phyloP scores from a whole-genome alignment of 139 green algal genomes.

The Monoraphidium neglectum region DNA sequence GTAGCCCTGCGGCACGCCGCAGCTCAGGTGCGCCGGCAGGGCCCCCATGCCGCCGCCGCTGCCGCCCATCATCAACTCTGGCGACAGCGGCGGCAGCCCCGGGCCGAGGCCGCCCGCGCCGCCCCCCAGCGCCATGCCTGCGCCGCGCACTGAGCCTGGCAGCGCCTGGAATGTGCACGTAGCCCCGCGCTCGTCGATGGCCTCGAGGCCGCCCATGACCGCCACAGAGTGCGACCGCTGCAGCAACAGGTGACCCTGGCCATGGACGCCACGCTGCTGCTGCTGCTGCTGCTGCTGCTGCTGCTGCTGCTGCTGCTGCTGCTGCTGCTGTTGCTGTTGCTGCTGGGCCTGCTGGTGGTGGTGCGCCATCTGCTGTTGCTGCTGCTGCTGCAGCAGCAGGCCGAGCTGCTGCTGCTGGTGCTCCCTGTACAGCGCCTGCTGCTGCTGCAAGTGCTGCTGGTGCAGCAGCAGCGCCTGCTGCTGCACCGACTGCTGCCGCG shows the following conservation, averaged over 20 bases:
- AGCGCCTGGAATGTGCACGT: background rate
- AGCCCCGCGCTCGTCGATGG: background rate
- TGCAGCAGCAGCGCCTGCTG: background rate
- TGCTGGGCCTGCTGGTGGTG: background rate
- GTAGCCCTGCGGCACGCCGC: too few species aligned
- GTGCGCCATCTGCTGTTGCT: slow-evolving; percentile 6
- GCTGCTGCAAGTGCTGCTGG: slow-evolving; percentile 1
- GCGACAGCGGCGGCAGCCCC: too few species aligned
- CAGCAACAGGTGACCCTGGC: background rate
- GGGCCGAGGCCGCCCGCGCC: too few species aligned
- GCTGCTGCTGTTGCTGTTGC: slow-evolving; percentile 1
- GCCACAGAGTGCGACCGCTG: background rate
- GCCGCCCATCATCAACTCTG: too few species aligned
- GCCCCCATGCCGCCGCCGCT: too few species aligned
- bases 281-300: slow-evolving; percentile 6
- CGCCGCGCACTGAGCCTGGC: too few species aligned
- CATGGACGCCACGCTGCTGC: background rate
- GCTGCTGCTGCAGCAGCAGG: slow-evolving; percentile 12
- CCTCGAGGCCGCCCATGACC: background rate
- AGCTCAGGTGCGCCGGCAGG: too few species aligned
- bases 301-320: background rate
- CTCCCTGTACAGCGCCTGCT: too few species aligned
- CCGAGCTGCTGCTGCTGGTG: too few species aligned
- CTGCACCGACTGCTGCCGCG: background rate
- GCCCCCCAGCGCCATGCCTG: too few species aligned